Evolutionary conservation across 805 yeast species (phyloP), one percentile per base, ranked within the genome.

Genomic region (Teunomyces pallodes): DNA sequence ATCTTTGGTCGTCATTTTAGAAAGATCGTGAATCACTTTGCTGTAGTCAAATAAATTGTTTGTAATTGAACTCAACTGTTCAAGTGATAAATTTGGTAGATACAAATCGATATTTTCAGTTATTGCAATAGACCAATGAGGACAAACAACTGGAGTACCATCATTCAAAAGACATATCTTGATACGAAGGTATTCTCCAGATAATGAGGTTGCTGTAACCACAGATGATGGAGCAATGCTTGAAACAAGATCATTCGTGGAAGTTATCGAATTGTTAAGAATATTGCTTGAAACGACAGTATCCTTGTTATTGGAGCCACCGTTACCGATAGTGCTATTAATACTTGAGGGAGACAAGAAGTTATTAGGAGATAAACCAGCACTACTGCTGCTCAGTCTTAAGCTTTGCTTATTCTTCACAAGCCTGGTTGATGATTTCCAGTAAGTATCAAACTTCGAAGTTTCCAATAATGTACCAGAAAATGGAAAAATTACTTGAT

Each of bases 401-500:
- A 60, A 50, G 10, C 60, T 58, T 26, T 62, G 61, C 41, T 57
- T 58, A 45, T 59, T 61, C 46, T 66, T 66, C 13, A 67, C 67
- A 43, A 80, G 81, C 40, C 85, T 79, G 0, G 97, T 87, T 0
- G 96, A 72, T 0, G 76, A 85, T 66, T 91, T 94, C 99, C 99
- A 92, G 67, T 92, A 92, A 0, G 98, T 92, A 60, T 91, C 97
- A 62, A 87, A 90, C 69, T 90, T 89, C 9, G 96, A 84, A 38
- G 95, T 86, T 65, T 91, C 97, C 49, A 92, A 70, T 4, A 96
- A 86, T 0, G 69, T 70, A 5, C 97, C 97, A 5, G 84, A 75
- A 62, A 86, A 94, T n/a, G 99, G 97, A 63, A 84, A 83, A 44
- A 92, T 88, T 2, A 92, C 80, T 58, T 89, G 91, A 67, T 83